Evolutionary conservation across 352 stramenopile species (phyloP).

Genomic region (Globisporangium orthogonon): DNA sequence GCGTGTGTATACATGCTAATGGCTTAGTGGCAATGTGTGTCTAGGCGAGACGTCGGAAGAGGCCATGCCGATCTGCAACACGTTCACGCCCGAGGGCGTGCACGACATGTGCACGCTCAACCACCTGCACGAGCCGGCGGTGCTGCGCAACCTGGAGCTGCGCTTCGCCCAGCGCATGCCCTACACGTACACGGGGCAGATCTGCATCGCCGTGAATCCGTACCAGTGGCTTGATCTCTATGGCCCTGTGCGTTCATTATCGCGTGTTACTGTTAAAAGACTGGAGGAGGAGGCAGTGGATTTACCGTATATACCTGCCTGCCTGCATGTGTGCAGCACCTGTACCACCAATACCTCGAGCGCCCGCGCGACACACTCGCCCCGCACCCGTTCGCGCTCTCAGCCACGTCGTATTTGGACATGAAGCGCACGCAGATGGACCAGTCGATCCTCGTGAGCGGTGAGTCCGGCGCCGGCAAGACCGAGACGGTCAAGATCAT

Average conservation of each 20-base stretch:
- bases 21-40: neutral
- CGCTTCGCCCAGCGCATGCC: constrained; percentile 64
- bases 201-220: constrained; percentile 77
- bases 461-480: constrained; percentile 87
- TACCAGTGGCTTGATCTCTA: constrained; percentile 83
- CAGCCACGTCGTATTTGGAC: constrained; percentile 56
- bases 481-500: constrained; percentile 93
- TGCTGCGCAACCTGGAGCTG: constrained; percentile 72
- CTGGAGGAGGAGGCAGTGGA: too few species aligned
- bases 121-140: constrained; percentile 69
- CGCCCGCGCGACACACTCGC: constrained; percentile 41
- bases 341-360: constrained; percentile 64
- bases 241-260: constrained; percentile 15
- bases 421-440: constrained; percentile 71
- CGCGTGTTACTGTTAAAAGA: neutral
- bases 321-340: constrained; percentile 15
- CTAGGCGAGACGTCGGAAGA: constrained; percentile 61
- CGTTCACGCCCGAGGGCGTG: constrained; percentile 51
- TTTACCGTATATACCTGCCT: too few species aligned
- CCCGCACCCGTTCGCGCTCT: constrained; percentile 71
- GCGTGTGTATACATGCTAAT: too few species aligned
- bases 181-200: constrained; percentile 79
- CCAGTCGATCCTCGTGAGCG: constrained; percentile 84
- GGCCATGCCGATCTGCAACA: constrained; percentile 83
- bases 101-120: constrained; percentile 81